phyloP scores from a whole-genome alignment of 2,329 filamentous ascomycete species.

The Lomentospora prolificans region DNA sequence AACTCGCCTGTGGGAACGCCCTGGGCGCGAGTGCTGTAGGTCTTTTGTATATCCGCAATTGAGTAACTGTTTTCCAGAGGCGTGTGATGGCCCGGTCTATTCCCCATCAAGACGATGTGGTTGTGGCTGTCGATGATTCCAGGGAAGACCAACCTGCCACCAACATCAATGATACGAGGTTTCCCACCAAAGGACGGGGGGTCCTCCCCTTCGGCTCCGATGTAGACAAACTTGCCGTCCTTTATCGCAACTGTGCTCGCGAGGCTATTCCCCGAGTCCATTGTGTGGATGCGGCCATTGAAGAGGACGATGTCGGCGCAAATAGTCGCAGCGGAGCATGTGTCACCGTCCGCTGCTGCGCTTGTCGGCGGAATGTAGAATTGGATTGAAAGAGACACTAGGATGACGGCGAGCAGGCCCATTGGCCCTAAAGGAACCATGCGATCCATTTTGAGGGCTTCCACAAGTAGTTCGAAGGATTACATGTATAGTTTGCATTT shows the following conservation, averaged over 20 bases:
- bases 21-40: not conserved
- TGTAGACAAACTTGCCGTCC: conserved; percentile 1
- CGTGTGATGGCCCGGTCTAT: not conserved
- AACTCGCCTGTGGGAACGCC: not conserved
- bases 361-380: too few relatives aligned
- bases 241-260: not conserved
- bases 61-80: not conserved
- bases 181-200: not conserved
- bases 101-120: not conserved
- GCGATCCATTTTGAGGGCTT: too few relatives aligned
- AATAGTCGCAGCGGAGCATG: not conserved
- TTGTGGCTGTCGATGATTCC: conserved; percentile 1
- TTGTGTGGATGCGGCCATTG: not conserved
- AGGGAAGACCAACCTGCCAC: not conserved
- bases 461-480: too few relatives aligned
- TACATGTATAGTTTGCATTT: too few relatives aligned
- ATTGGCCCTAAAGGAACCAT: too few relatives aligned
- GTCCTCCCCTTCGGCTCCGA: not conserved
- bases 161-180: not conserved
- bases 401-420: too few relatives aligned
- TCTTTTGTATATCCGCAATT: not conserved
- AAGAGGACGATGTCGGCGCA: not conserved
- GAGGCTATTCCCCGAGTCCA: not conserved
- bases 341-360: not conserved
- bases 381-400: too few relatives aligned